A percentile compares a stretch with the other conserved stretches of the same genome.
phyloP scores from a whole-genome alignment of 306 rosid species.

The Casuarina glauca region DNA sequence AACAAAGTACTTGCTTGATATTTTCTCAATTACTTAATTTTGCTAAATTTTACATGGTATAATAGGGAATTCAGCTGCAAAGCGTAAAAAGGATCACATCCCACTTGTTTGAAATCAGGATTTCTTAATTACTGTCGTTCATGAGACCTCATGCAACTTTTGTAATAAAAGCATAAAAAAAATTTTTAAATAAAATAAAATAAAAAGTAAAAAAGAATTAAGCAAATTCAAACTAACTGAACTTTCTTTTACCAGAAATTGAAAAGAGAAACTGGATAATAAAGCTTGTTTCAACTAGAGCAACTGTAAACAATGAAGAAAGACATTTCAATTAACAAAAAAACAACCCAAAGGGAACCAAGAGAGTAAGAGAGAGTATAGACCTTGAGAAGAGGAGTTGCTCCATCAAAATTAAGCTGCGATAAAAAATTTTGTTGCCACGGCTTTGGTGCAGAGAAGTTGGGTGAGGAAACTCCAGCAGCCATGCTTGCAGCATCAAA shows the following conservation, averaged over 20 bases:
- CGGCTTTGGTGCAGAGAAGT: conserved; percentile 68
- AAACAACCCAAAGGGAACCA: not conserved
- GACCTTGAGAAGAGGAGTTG: conserved; percentile 80
- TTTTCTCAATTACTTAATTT: not conserved
- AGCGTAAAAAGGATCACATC: not conserved
- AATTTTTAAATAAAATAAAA: no score
- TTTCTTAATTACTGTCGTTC: not conserved
- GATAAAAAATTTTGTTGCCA: conserved; percentile 73
- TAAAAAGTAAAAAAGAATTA: not conserved
- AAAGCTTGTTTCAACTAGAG: not conserved
- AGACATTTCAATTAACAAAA: not conserved
- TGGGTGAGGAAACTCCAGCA: conserved; percentile 77
- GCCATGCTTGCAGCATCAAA: conserved; percentile 92
- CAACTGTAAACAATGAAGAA: not conserved
- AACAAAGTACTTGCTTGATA: not conserved
- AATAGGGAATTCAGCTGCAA: not conserved
- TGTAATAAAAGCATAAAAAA: not conserved
- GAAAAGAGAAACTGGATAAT: not conserved
- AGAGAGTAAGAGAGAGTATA: conserved; percentile 17
- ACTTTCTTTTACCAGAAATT: not conserved
- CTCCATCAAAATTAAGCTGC: conserved; percentile 75
- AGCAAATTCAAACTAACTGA: not conserved
- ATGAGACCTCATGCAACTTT: conserved; percentile 1
- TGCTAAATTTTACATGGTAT: not conserved
- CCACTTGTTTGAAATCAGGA: not conserved